Conservation (phyloP, 2,329 filamentous ascomycete species). For the Pestalotiopsis sp. region DNA sequence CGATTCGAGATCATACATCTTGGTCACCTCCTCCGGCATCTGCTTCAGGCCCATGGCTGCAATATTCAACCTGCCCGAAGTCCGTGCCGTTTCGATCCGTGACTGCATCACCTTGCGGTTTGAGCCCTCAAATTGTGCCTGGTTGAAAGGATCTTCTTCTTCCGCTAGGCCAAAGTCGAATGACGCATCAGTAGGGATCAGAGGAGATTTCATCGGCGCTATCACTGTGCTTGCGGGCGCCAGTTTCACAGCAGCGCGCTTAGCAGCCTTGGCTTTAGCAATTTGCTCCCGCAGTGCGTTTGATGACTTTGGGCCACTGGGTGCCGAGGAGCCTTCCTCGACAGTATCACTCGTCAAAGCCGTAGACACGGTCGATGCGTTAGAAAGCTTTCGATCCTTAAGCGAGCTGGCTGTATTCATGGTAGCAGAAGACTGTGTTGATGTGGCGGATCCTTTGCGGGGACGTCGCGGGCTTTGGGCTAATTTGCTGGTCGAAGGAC, state of each 20-base stretch:
- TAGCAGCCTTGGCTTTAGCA: slow-evolving; percentile 86
- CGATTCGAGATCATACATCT: slow-evolving; percentile 85
- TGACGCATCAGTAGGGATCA: slow-evolving; percentile 49
- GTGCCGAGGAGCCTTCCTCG: slow-evolving; percentile 30
- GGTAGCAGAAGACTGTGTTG: slow-evolving; percentile 40
- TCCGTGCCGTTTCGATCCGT: slow-evolving; percentile 72
- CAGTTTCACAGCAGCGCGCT: slow-evolving; percentile 54
- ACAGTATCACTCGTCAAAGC: slow-evolving; percentile 37
- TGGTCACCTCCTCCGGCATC: slow-evolving; percentile 81
- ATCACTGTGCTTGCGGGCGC: slow-evolving; percentile 25
- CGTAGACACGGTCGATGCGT: slow-evolving; percentile 41
- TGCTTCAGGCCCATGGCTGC: slow-evolving; percentile 78
- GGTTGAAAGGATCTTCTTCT: slow-evolving; percentile 76
- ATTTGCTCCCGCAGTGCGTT: slow-evolving; percentile 85
- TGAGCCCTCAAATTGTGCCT: slow-evolving; percentile 58
- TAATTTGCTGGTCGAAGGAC: slow-evolving; percentile 24
- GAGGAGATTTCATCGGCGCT: slow-evolving; percentile 29
- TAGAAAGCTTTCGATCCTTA: slow-evolving; percentile 38
- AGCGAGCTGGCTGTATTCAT: slow-evolving; percentile 31
- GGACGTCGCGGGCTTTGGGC: slow-evolving; percentile 33
- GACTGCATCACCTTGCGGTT: slow-evolving; percentile 72
- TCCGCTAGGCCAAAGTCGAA: slow-evolving; percentile 63
- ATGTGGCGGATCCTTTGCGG: slow-evolving; percentile 42
- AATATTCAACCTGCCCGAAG: slow-evolving; percentile 84
- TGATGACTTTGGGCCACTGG: slow-evolving; percentile 67